Percentiles rank a stretch among this genome's conserved stretches.
phyloP scores from a whole-genome alignment of 768 basidiomycete genomes.

The Mycena leptocephala region DNA sequence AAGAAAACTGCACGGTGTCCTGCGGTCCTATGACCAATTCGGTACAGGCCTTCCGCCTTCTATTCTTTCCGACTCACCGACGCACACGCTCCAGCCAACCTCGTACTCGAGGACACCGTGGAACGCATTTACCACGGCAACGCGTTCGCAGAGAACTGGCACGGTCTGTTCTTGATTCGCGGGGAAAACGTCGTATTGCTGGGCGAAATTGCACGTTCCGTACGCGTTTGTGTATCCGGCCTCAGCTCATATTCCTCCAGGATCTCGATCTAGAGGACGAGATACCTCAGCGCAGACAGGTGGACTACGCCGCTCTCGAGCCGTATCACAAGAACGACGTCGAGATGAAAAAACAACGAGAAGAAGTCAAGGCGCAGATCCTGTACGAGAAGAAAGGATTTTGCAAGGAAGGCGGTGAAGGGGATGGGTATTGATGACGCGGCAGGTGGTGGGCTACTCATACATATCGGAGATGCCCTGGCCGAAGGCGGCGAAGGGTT shows the following conservation, averaged over 20 bases:
- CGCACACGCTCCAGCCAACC: conserved; percentile 79
- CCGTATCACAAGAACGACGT: conserved; percentile 83
- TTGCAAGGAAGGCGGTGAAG: conserved; percentile 96
- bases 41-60: conserved; percentile 68
- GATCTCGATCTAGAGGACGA: conserved; percentile 96
- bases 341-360: conserved; percentile 83
- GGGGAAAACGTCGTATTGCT: conserved; percentile 98
- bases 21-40: conserved; percentile 98
- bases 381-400: conserved; percentile 91
- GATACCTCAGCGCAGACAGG: conserved; percentile 77
- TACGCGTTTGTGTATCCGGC: neutral
- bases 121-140: conserved; percentile 95
- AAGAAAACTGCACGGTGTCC: conserved; percentile 94
- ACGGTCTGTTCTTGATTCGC: conserved; percentile 94
- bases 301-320: conserved; percentile 80
- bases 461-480: conserved; percentile 19
- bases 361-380: conserved; percentile 87
- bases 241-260: conserved; percentile 56
- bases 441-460: conserved; percentile 16
- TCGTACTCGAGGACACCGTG: conserved; percentile 95
- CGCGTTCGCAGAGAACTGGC: conserved; percentile 90
- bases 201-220: conserved; percentile 90
- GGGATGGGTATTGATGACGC: conserved; percentile 87
- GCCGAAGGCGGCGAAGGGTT: neutral
- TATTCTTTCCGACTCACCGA: neutral